Percentiles rank a stretch among this genome's conserved stretches.
These are phyloP conservation scores for Leccinum rimulosum DNA, from an alignment of 768 basidiomycete species.

Conservation along the genomic window DNA sequence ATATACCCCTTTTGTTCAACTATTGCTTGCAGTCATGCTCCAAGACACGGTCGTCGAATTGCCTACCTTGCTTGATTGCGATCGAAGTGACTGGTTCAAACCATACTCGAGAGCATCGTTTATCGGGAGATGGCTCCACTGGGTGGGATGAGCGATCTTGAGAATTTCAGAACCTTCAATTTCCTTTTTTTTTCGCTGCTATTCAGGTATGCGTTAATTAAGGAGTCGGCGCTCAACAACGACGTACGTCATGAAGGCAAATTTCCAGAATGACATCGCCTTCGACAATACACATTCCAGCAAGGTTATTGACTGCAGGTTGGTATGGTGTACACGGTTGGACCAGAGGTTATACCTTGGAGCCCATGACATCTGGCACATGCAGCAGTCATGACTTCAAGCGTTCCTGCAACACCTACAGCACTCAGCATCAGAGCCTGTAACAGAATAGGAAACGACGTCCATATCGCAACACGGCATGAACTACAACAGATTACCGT, in stretches of 20 bases:
- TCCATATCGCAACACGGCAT: constrained; percentile 4
- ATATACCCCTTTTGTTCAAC: neutral
- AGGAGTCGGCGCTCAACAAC: neutral
- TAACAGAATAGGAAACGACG: neutral
- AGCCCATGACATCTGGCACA: neutral
- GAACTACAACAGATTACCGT: constrained; percentile 1
- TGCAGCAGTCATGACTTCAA: neutral
- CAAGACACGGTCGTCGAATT: too few relatives aligned
- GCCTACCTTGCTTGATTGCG: too few relatives aligned
- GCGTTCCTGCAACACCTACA: neutral
- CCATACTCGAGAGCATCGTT: too few relatives aligned
- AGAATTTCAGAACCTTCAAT: neutral
- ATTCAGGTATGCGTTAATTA: neutral
- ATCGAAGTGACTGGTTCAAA: too few relatives aligned
- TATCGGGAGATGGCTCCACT: too few relatives aligned
- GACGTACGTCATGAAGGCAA: neutral
- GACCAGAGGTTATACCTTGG: neutral
- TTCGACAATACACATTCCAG: neutral
- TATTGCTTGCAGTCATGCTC: neutral
- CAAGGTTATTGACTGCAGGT: neutral
- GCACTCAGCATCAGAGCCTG: neutral
- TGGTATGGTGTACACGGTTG: neutral
- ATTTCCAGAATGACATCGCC: neutral
- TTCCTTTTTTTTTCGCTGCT: neutral
- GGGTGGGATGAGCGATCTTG: too few relatives aligned